phyloP scores from a whole-genome alignment of 2,329 filamentous ascomycete species.

The Trichoderma semiorbis region DNA sequence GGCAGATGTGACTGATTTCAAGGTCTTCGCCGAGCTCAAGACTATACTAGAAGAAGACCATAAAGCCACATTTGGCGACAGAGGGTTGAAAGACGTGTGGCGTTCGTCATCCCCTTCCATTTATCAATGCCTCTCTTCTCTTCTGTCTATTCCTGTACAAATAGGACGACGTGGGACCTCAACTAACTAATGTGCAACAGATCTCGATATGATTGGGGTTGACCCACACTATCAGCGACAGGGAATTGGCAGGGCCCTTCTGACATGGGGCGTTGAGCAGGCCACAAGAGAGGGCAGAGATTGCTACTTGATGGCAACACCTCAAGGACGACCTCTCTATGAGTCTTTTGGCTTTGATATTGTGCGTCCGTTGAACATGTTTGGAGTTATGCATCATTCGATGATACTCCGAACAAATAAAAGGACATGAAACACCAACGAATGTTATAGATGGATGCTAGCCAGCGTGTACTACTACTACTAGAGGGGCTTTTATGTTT shows the following conservation, averaged over 20 bases:
- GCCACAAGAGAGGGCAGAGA: constrained; percentile 17
- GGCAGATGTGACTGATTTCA: constrained; percentile 12
- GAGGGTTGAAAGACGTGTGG: constrained; percentile 20
- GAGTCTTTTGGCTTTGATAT: constrained; percentile 13
- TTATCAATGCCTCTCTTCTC: background rate
- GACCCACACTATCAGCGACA: constrained; percentile 19
- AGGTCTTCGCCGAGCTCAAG: constrained; percentile 9
- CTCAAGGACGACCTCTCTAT: constrained; percentile 16
- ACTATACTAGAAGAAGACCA: constrained; percentile 13
- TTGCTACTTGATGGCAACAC: constrained; percentile 20
- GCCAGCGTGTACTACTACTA: background rate
- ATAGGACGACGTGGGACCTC: background rate
- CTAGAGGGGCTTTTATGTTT: background rate
- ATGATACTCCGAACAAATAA: constrained; percentile 9
- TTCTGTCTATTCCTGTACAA: background rate
- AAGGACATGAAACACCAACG: background rate
- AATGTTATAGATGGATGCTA: background rate
- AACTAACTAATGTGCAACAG: background rate
- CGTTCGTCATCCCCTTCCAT: constrained; percentile 16
- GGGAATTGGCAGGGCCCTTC: constrained; percentile 21
- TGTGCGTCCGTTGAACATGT: constrained; percentile 13
- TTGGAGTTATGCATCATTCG: constrained; percentile 16
- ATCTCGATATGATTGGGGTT: constrained; percentile 22
- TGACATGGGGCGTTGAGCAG: constrained; percentile 21
- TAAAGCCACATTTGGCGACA: constrained; percentile 18